Conservation (phyloP, 768 basidiomycete genomes). For the Agaricus blazei region DNA sequence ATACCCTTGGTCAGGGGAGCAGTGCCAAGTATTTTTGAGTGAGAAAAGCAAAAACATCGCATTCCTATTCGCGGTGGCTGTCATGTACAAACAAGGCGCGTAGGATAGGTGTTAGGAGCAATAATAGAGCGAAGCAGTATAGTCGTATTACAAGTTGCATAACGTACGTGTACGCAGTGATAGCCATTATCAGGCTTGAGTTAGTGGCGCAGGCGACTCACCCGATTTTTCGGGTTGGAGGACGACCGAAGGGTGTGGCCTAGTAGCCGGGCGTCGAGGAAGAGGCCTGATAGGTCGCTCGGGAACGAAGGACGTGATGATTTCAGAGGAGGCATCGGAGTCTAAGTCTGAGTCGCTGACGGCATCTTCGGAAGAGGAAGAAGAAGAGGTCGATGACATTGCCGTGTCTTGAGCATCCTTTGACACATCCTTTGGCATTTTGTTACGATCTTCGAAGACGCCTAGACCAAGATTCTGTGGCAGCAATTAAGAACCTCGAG, state of each 20-base stretch:
- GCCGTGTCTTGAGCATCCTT: conserved; percentile 19
- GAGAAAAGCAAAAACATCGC: conserved; percentile 3
- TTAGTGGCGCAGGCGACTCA: conserved; percentile 2
- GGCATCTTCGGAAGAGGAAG: conserved; percentile 19
- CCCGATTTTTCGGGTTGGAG: conserved; percentile 7
- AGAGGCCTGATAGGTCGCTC: conserved; percentile 42
- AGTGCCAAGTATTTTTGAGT: background rate
- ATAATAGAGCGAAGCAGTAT: conserved; percentile 6
- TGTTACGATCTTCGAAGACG: conserved; percentile 43
- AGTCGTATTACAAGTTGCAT: conserved; percentile 9
- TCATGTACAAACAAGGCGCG: background rate
- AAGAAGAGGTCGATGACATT: conserved; percentile 21
- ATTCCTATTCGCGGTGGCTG: conserved; percentile 1
- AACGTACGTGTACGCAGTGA: conserved; percentile 3
- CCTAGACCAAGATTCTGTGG: conserved; percentile 61
- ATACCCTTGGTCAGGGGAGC: background rate
- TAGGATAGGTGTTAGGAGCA: background rate
- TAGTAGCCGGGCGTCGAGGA: conserved; percentile 29
- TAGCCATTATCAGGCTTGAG: background rate
- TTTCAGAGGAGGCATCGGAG: conserved; percentile 29
- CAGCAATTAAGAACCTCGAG: background rate
- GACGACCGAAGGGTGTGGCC: conserved; percentile 3
- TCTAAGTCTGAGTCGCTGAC: conserved; percentile 28
- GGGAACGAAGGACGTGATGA: conserved; percentile 35
- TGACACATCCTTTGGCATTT: conserved; percentile 7